Percentiles rank a stretch among this genome's conserved stretches.
Conservation (phyloP, 768 basidiomycete genomes). For the Mycena venus region DNA sequence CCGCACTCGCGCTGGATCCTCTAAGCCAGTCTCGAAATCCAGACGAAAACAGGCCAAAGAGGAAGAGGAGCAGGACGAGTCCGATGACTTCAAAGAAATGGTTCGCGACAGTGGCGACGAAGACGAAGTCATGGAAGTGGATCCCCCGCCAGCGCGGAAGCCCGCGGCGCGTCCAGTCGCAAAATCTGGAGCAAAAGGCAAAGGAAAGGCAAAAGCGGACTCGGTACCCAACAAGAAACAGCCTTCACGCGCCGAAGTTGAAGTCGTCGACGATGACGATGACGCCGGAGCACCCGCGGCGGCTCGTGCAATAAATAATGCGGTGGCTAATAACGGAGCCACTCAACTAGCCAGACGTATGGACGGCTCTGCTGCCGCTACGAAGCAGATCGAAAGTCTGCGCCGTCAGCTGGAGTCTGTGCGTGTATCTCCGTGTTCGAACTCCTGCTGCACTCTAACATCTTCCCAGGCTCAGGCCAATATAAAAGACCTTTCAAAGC, state of each 20-base stretch:
- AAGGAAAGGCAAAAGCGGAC: slow-evolving; percentile 27
- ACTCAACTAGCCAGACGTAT: background rate
- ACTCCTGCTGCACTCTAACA: background rate
- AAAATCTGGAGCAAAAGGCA: slow-evolving; percentile 25
- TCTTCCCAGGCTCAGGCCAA: slow-evolving; percentile 55
- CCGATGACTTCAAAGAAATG: slow-evolving; percentile 9
- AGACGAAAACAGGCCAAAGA: slow-evolving; percentile 16
- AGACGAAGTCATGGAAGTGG: slow-evolving; percentile 25
- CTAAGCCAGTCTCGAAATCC: slow-evolving; percentile 21
- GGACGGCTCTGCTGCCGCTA: background rate
- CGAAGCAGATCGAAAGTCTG: slow-evolving; percentile 15
- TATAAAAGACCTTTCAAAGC: slow-evolving; percentile 60
- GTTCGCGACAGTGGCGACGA: background rate
- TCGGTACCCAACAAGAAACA: slow-evolving; percentile 10
- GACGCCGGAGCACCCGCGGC: slow-evolving; percentile 15
- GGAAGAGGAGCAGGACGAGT: slow-evolving; percentile 23
- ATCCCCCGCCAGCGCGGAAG: slow-evolving; percentile 24
- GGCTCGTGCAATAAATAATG: slow-evolving; percentile 25
- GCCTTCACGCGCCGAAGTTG: slow-evolving; percentile 16
- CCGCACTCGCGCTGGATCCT: slow-evolving; percentile 29
- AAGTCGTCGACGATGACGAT: slow-evolving; percentile 24
- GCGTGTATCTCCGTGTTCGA: background rate
- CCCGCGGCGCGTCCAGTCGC: slow-evolving; percentile 15
- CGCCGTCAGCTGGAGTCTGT: slow-evolving; percentile 11
- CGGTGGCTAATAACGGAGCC: slow-evolving; percentile 6